Conservation (phyloP, 495 filamentous ascomycete genomes). For the Neurospora terricola region DNA sequence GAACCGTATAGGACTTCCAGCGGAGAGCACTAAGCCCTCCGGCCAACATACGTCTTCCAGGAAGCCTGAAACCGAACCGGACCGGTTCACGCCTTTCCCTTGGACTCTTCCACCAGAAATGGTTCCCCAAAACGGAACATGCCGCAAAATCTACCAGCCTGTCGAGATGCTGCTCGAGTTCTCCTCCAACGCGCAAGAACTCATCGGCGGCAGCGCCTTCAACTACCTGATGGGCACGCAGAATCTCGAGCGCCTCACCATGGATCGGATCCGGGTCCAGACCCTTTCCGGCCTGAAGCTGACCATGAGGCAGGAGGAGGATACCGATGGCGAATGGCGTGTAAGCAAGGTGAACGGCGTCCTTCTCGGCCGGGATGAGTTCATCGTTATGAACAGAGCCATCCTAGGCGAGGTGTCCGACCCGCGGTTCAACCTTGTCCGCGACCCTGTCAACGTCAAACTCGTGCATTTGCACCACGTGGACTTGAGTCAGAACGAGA, state of each 20-base stretch:
- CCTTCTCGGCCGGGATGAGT: conserved; percentile 80
- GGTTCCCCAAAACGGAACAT: conserved; percentile 64
- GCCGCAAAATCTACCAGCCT: conserved; percentile 38
- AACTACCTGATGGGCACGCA: conserved; percentile 45
- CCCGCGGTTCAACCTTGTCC: conserved; percentile 70
- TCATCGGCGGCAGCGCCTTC: conserved; percentile 41
- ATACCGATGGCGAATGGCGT: conserved; percentile 42
- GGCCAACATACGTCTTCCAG: conserved; percentile 12
- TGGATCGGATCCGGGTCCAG: conserved; percentile 69
- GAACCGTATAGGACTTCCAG: neutral
- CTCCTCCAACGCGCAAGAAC: conserved; percentile 52
- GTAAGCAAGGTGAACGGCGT: conserved; percentile 72
- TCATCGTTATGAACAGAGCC: conserved; percentile 69
- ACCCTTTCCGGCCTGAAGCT: conserved; percentile 70
- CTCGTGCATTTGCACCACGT: conserved; percentile 37
- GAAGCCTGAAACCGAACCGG: conserved; percentile 32
- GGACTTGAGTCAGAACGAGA: conserved; percentile 41
- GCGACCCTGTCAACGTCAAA: conserved; percentile 63
- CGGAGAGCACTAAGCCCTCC: conserved; percentile 32
- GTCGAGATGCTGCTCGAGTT: conserved; percentile 74
- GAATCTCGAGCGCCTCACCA: conserved; percentile 34
- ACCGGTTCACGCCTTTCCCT: conserved; percentile 74
- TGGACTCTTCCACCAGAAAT: conserved; percentile 77
- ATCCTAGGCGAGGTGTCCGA: conserved; percentile 68
- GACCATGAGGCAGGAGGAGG: conserved; percentile 63